Conservation (phyloP, 371 early-diverging fungal genomes). For the Quaeritorhiza haematococci region DNA sequence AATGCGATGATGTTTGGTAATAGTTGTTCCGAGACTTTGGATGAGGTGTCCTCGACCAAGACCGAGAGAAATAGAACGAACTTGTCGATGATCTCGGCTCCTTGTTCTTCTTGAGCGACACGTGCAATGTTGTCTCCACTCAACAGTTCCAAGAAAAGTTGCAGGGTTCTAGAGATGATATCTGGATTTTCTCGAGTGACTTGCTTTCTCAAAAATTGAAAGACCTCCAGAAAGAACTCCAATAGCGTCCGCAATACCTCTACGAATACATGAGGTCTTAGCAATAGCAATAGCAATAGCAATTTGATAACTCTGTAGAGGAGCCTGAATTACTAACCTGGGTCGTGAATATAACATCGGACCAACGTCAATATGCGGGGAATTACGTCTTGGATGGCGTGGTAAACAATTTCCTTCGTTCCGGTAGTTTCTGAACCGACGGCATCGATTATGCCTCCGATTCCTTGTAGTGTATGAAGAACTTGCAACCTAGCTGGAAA, state of each 20-base stretch:
- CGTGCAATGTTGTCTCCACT: too few relatives aligned
- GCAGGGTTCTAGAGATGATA: neutral
- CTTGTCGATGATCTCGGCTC: neutral
- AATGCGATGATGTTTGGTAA: constrained; percentile 5
- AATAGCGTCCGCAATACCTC: neutral
- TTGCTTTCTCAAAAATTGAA: neutral
- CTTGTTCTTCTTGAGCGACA: too few relatives aligned
- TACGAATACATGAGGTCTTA: neutral
- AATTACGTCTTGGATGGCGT: too few relatives aligned
- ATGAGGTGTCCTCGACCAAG: neutral
- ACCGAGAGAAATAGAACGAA: neutral
- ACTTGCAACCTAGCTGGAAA: too few relatives aligned
- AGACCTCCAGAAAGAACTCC: neutral
- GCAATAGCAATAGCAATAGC: neutral
- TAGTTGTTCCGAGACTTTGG: neutral
- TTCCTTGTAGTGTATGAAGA: too few relatives aligned
- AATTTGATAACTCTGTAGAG: too few relatives aligned
- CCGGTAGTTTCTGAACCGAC: too few relatives aligned
- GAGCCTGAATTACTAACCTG: too few relatives aligned
- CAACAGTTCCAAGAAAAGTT: neutral
- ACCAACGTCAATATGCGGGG: too few relatives aligned
- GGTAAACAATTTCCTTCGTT: too few relatives aligned
- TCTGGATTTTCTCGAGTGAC: neutral
- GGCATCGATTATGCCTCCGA: too few relatives aligned
- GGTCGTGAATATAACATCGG: too few relatives aligned